phyloP scores from a whole-genome alignment of 345 rosid species.

The Anastatica hierochuntica region DNA sequence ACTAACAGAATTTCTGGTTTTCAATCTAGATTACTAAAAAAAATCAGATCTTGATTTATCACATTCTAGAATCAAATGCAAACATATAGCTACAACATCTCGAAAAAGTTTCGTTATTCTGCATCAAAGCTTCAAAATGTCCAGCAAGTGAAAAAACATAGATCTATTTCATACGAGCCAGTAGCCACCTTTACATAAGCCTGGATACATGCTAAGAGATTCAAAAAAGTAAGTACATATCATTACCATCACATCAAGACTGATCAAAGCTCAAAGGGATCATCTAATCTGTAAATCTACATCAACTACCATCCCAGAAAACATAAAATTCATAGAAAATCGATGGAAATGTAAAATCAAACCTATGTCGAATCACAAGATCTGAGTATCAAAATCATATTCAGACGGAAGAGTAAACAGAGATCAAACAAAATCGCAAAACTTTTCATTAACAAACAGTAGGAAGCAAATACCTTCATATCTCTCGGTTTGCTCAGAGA shows the following conservation, averaged over 20 bases:
- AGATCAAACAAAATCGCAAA: neutral
- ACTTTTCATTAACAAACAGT: neutral
- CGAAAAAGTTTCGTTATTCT: neutral
- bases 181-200: neutral
- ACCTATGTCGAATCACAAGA: conserved; percentile 1
- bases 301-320: conserved; percentile 4
- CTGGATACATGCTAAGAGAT: neutral
- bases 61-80: no score
- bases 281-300: neutral
- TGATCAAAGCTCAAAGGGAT: no score
- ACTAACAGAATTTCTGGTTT: no score
- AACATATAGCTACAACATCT: no score
- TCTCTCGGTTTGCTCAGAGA: conserved; percentile 90
- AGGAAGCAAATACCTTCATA: conserved; percentile 87
- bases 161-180: neutral
- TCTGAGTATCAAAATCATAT: conserved; percentile 3
- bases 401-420: no score
- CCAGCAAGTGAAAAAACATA: neutral
- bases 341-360: neutral
- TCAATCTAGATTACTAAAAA: no score
- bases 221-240: neutral
- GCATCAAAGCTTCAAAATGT: neutral
- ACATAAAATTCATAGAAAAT: neutral
- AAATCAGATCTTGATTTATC: no score
- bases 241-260: neutral